These are phyloP conservation scores for Prunus mume DNA, from an alignment of 306 rosid genomes.

Conservation along the genomic window DNA sequence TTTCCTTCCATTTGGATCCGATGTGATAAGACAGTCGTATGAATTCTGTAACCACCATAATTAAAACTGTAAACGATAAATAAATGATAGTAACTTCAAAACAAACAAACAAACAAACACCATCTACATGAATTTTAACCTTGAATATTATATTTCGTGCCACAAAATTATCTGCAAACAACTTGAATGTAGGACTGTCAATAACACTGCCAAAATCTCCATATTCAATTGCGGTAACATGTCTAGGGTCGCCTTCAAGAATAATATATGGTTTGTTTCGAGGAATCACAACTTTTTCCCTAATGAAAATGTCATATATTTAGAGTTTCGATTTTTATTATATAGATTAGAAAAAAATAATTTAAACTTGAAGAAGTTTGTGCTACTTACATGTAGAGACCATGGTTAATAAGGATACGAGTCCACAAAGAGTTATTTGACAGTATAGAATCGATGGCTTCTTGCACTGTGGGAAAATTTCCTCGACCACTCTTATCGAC, in stretches of 20 bases:
- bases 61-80: background rate
- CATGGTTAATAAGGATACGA: conserved; percentile 22
- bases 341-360: background rate
- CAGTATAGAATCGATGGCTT: conserved; percentile 36
- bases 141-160: conserved; percentile 1
- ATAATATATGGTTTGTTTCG: conserved; percentile 11
- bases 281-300: conserved; percentile 37
- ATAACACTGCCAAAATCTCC: background rate
- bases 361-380: background rate
- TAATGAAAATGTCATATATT: background rate
- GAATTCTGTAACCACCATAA: background rate
- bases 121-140: background rate
- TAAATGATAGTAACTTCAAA: background rate
- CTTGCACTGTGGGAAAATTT: conserved; percentile 21
- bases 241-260: conserved; percentile 22
- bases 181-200: conserved; percentile 2
- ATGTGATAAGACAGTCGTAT: background rate
- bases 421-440: conserved; percentile 22
- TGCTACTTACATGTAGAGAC: conserved; percentile 11
- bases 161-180: conserved; percentile 2
- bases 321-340: background rate
- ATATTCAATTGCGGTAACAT: background rate
- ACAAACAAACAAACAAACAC: background rate
- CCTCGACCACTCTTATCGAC: conserved; percentile 24
- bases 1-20: background rate